Base-by-base conservation (phyloP, 2,329 filamentous ascomycete species). In the Westerdykella ornata region DNA sequence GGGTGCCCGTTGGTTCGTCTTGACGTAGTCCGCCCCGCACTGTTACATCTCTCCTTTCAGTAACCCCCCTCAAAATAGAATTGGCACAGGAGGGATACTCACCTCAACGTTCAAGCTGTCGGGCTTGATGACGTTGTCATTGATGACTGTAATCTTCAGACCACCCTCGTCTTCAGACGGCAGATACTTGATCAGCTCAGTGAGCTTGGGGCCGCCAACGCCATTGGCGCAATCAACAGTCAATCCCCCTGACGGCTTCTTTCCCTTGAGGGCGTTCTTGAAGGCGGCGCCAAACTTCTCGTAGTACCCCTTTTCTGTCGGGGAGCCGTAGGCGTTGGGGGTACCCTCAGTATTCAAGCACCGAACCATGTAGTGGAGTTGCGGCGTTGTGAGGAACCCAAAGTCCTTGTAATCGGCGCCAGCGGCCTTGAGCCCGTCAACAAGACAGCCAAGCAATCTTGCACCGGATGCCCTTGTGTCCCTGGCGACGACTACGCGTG, bases 221-320 rank as follows among this genome's bases (percentile, higher is more conserved):
- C 92, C 92, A 60, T 98, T 98, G 57, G 92, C 92, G 65, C 90
- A 95, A 67, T 98, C 92, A 12, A 98, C 88, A 5, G 81, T 86
- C 49, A 98, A 72, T 42, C 77, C 68, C 5, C 88, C 88, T 38
- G 78, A 72, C 32, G 88, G 55, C 46, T 60, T 74, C 65, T 83
- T 89, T 55, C 81, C 81, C 53, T 81, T 80, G 68, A 96, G 83
- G 41, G 90, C 85, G 48, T 80, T 81, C 63, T 84, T 84, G 70
- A 96, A 96, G 16, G 92, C 89, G 44, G 80, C 76, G 31, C 80
- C 78, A 40, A 96, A 78, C 74, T 98, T 98, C 70, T 92, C 79
- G 68, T 97, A 97, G 71, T 98, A 98, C 28, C 92, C 92, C 44
- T 80, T 74, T 72, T 97, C 90, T 47, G 85, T 94, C 39, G 88